Base-by-base conservation (phyloP, 2,329 filamentous ascomycete genomes). In the Aspergillus felis region DNA sequence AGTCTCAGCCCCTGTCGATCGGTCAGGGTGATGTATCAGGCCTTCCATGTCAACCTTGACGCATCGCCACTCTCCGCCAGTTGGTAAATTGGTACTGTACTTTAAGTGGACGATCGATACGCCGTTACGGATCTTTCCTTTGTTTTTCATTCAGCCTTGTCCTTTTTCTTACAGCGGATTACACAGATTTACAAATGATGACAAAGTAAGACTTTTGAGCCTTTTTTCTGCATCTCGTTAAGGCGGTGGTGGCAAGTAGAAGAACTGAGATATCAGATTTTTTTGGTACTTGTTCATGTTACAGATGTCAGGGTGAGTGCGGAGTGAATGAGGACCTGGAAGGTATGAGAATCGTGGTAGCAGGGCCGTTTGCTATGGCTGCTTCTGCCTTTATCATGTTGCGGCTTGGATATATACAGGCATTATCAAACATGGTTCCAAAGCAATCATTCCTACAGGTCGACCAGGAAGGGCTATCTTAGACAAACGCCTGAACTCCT, bases 401-500 rank as follows among this genome's bases (percentile, higher is more conserved):
- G n/a, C 44, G 24, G 12, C 22, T 24, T 25, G 20, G n/a, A 22
- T 46, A 46, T 46, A 24, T 46, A 22, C 42, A 46, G 42, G 5
- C 32, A 35, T 17, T 17, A 35, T 35, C 12, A 35, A 35, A 35
- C 12, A 35, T 22, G 41, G 41, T 44, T 44, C 7, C 10, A 22
- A 44, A 20, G 41, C 49, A 35, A 22, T 53, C 49, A 49, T 32
- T 29, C 46, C 9, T 42, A 54, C 20, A 56, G 22, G 9, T 27
- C 27, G 44, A 5, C 20, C 32, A 22, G 7, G 14, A 29, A 55
- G 32, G 32, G 41, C 41, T 10, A 44, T 52, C 55, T 75, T 78
- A 90, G 55, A 84, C 87, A 79, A 94, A 94, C 7, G 90, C 90
- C 75, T 94, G 91, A 25, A 93, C 78, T 24, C 90, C 89, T 38